These are phyloP conservation scores for Trichophaea hybrida DNA, from an alignment of 2,329 filamentous ascomycete species.

Conservation along the genomic window DNA sequence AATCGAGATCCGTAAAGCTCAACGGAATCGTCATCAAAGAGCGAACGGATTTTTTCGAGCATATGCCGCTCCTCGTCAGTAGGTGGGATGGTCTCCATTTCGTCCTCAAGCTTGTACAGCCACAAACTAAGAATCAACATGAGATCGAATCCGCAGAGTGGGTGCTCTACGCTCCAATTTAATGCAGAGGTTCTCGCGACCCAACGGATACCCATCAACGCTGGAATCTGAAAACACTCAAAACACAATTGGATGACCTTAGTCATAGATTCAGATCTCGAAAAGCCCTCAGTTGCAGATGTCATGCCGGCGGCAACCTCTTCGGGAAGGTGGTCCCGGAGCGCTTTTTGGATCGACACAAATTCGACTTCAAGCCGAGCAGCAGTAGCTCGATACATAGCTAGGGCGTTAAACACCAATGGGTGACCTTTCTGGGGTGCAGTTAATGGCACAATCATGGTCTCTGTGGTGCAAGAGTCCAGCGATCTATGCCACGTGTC, in stretches of 20 bases:
- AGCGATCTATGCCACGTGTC: conserved; percentile 99
- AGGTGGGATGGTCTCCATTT: conserved; percentile 61
- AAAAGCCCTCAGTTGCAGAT: conserved; percentile 79
- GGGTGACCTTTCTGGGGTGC: conserved; percentile 93
- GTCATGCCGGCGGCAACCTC: conserved; percentile 97
- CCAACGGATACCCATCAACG: conserved; percentile 89
- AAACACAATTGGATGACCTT: conserved; percentile 97
- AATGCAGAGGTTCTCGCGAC: conserved; percentile 94
- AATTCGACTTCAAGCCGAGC: conserved; percentile 87
- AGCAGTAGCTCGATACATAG: conserved; percentile 86
- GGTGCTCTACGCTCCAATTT: conserved; percentile 98
- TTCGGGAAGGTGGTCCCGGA: conserved; percentile 92
- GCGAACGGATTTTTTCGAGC: conserved; percentile 80
- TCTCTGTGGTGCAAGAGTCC: conserved; percentile 82
- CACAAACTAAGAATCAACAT: conserved; percentile 96
- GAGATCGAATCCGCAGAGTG: conserved; percentile 86
- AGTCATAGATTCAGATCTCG: conserved; percentile 92
- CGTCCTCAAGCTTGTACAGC: conserved; percentile 98
- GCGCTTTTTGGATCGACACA: conserved; percentile 87
- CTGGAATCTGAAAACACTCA: conserved; percentile 92
- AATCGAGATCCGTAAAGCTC: conserved; percentile 69
- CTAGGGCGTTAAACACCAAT: conserved; percentile 94
- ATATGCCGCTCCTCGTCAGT: conserved; percentile 71
- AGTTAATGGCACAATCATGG: conserved; percentile 72
- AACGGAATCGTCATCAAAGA: conserved; percentile 83